phyloP scores from a whole-genome alignment of 176 grass and related monocot genomes.

The Rhipidocladum racemiflorum region DNA sequence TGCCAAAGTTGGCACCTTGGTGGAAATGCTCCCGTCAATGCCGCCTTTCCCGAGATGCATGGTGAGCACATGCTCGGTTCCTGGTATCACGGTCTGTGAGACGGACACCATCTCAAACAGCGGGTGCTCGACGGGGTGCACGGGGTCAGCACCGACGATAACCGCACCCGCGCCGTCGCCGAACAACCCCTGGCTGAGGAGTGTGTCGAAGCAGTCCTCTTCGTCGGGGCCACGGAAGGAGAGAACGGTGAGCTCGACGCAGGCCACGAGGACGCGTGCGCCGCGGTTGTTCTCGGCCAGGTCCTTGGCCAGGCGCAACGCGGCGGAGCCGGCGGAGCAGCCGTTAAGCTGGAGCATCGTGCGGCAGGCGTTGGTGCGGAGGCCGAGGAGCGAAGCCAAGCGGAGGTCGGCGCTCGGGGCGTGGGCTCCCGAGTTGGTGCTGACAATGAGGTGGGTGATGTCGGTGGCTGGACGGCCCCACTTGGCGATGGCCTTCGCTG shows the following conservation, averaged over 20 bases:
- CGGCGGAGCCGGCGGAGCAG: background rate
- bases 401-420: background rate
- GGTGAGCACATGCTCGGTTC: background rate
- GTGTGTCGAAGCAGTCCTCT: background rate
- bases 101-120: conserved; percentile 39
- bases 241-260: conserved; percentile 22
- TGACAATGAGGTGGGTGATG: background rate
- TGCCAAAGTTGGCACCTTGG: background rate
- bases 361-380: background rate
- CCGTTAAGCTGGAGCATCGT: background rate
- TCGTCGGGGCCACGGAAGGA: background rate
- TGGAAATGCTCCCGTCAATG: background rate
- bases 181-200: background rate
- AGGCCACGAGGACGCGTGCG: conserved; percentile 2
- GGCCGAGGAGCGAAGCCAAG: background rate
- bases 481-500: background rate
- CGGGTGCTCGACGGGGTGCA: background rate
- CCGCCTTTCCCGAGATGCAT: background rate
- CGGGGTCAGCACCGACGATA: background rate
- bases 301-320: background rate
- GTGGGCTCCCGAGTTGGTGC: background rate
- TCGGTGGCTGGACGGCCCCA: background rate
- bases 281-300: background rate
- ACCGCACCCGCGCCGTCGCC: background rate
- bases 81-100: background rate